Percentiles rank a stretch among this genome's conserved stretches.
phyloP scores from a whole-genome alignment of 768 basidiomycete genomes.

The Phylloporus scabripes region DNA sequence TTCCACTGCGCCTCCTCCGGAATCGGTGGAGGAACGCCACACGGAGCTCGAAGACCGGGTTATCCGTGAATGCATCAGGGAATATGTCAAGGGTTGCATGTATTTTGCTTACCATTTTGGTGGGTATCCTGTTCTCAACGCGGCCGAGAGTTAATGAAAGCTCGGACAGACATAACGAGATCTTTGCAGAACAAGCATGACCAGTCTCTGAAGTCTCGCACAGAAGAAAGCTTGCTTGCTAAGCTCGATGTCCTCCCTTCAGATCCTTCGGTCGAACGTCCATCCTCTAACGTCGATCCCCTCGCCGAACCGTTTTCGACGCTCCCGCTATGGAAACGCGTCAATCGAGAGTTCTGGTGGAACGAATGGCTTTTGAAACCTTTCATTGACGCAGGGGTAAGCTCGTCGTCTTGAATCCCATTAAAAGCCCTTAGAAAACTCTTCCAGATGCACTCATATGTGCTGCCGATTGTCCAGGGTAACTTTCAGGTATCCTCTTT shows the following conservation, averaged over 20 bases:
- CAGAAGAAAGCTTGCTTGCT: conserved; percentile 53
- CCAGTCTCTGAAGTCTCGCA: conserved; percentile 49
- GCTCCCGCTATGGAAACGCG: conserved; percentile 86
- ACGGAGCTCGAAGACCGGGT: conserved; percentile 81
- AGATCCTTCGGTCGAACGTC: conserved; percentile 20
- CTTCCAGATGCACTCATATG: conserved; percentile 69
- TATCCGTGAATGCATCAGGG: conserved; percentile 67
- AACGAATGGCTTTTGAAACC: conserved; percentile 84
- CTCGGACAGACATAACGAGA: conserved; percentile 64
- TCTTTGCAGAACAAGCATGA: conserved; percentile 79
- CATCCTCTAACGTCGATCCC: conserved; percentile 40
- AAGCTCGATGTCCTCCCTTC: conserved; percentile 51
- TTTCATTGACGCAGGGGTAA: conserved; percentile 82
- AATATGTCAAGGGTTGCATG: conserved; percentile 83
- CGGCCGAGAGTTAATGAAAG: background rate
- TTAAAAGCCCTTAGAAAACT: background rate
- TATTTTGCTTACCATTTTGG: conserved; percentile 87
- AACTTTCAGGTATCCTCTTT: conserved; percentile 78
- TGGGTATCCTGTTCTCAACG: conserved; percentile 26
- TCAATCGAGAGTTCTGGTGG: conserved; percentile 94
- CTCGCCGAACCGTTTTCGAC: conserved; percentile 69
- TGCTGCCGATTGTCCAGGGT: conserved; percentile 91
- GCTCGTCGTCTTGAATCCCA: conserved; percentile 17
- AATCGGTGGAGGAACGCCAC: conserved; percentile 59
- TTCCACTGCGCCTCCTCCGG: conserved; percentile 57